Evolutionary conservation across 257 asterid species (phyloP), one percentile per base, ranked within the genome.

Genomic region (Plantago major): DNA sequence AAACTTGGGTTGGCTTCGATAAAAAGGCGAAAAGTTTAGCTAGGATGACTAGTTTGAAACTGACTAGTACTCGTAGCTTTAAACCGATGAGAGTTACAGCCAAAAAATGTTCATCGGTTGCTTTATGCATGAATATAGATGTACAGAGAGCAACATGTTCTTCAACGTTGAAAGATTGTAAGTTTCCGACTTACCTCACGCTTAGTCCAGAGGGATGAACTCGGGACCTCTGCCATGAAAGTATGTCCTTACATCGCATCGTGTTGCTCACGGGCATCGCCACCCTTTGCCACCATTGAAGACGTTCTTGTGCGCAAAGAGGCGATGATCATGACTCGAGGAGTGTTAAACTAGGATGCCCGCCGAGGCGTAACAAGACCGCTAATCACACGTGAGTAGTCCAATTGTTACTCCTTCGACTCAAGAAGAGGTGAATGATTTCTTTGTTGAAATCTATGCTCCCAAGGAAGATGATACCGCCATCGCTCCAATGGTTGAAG

Each of bases 191-290:
- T 22, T 81, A 70, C 55, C 93, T 91, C 47, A 67, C 62, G 2
- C 86, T 91, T 55, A 72, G 55, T 72, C 75, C 78, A 90, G 89
- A 11, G 95, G 79, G 55, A 72, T 76, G 95, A 89, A 62, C 77
- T 78, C 13, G 76, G 95, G 95, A 79, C 81, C 9, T 88, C 98
- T 48, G 71, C 71, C 5, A 26, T 84, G 67, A 86, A 78, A 63
- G 95, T 91, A 17, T 91, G 98, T 62, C 83, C 96, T 0, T 91
- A 86, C 40, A 77, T n/a, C 40, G 75, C 81, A 11, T 88, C 51
- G n/a, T n/a, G 98, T 19, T 88, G 7, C 88, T 88, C n/a, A 91
- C 49, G 98, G 95, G n/a, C 96, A 84, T 74, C 84, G 61, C 40
- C 96, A 76, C 22, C 64, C 94, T 17, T 55, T 78, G 73, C 94